Base-by-base conservation (phyloP, 805 yeast genomes). In the Jamesozyma hellenica region DNA sequence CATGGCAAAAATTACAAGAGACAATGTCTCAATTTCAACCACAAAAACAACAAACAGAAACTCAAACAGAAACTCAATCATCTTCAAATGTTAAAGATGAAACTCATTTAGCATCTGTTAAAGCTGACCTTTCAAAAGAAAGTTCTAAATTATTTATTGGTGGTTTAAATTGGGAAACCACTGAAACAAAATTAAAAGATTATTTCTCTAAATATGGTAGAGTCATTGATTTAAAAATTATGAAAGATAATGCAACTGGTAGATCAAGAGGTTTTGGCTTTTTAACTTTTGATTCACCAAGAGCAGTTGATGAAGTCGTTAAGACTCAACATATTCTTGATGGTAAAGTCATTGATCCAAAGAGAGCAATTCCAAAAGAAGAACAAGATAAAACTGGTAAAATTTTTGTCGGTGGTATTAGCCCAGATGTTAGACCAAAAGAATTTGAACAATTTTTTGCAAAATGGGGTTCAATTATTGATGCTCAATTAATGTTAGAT, bases 161-260 rank as follows among this genome's bases (percentile, higher is more conserved):
- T 47, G 98, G 98, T 37, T 75, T 90, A 52, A 92, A 90, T 56
- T 90, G 97, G 97, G 96, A 90, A 57, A 90, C 98, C 13, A 79
- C 88, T 12, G 97, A 90, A 56, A 94, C 87, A 46, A 76, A 82
- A 27, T 66, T 90, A 63, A 77, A 72, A 49, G 79, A 77, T 40
- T 90, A 90, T 60, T 90, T 90, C 59, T 67, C 80, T 35, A 80
- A 88, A 60, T 90, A 75, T 58, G 98, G 98, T 51, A 90, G 82
- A 47, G 88, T 90, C 40, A 59, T 76, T 32, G 96, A 88, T 49
- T 75, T 83, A 53, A 84, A 90, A 30, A 90, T 90, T 45, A 90
- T 92, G 97, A 81, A 92, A 53, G 97, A 90, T 58, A 71, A 75
- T 32, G 67, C 71, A 34, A 82, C 92, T 7, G 96, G 96, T 32